A percentile compares a stretch with the other conserved stretches of the same genome.
Evolutionary conservation across 768 basidiomycete species (phyloP).

Genomic region (Amanita molliuscula): DNA sequence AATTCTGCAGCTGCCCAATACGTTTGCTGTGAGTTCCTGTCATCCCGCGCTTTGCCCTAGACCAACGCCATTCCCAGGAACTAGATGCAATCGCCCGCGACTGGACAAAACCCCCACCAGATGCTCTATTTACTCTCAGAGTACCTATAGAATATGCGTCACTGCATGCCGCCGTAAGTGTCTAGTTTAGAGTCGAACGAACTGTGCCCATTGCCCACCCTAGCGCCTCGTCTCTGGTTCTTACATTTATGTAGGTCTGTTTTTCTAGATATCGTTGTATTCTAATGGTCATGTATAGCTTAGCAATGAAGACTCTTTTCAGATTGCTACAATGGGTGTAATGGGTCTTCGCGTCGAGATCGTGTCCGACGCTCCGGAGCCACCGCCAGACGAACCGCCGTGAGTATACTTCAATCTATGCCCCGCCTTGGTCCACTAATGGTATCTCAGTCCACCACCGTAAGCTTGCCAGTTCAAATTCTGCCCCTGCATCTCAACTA

Average conservation of each 20-base stretch:
- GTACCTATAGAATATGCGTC: slow-evolving; percentile 86
- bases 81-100: slow-evolving; percentile 71
- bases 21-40: slow-evolving; percentile 44
- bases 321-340: slow-evolving; percentile 79
- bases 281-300: slow-evolving; percentile 34
- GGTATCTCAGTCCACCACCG: slow-evolving; percentile 32
- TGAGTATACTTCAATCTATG: slow-evolving; percentile 28
- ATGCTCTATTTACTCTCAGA: slow-evolving; percentile 63
- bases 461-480: slow-evolving; percentile 18
- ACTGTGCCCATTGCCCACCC: slow-evolving; percentile 13
- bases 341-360: slow-evolving; percentile 81
- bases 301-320: slow-evolving; percentile 78
- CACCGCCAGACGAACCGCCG: slow-evolving; percentile 79
- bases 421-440: slow-evolving; percentile 14
- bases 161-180: slow-evolving; percentile 68
- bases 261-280: slow-evolving; percentile 2
- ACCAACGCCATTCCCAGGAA: slow-evolving; percentile 38
- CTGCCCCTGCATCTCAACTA: not conserved
- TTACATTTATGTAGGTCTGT: slow-evolving; percentile 63
- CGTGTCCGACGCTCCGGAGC: slow-evolving; percentile 75
- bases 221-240: slow-evolving; percentile 75
- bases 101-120: slow-evolving; percentile 82
- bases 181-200: slow-evolving; percentile 7
- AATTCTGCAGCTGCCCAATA: slow-evolving; percentile 49
- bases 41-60: not conserved